Evolutionary conservation across 2,329 filamentous ascomycete species (phyloP).

Genomic region (Chaetomium strumarium): DNA sequence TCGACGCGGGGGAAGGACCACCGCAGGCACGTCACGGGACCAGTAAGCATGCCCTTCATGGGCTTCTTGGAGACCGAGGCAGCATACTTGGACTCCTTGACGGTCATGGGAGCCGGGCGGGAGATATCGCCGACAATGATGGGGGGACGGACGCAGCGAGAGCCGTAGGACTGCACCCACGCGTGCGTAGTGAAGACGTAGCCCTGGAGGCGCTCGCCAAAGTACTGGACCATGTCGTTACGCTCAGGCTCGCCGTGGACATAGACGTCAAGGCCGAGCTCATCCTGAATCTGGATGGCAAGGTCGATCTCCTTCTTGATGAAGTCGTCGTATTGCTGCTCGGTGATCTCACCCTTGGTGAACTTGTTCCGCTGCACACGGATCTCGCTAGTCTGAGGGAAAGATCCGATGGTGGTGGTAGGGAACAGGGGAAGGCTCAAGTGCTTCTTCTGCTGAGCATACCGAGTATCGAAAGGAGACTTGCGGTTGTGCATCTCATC

Average conservation of each 20-base stretch:
- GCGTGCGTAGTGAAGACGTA: slow-evolving; percentile 99
- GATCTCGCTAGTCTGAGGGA: slow-evolving; percentile 99
- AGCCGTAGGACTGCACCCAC: slow-evolving; percentile 97
- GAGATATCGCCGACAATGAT: slow-evolving; percentile 99
- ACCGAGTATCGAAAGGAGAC: slow-evolving; percentile 79
- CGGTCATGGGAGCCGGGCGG: slow-evolving; percentile 93
- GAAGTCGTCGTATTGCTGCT: slow-evolving; percentile 93
- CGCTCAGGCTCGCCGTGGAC: slow-evolving; percentile 99
- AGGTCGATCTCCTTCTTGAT: slow-evolving; percentile 98
- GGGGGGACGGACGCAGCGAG: slow-evolving; percentile 93
- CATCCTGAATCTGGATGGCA: slow-evolving; percentile 93
- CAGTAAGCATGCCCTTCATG: slow-evolving; percentile 99
- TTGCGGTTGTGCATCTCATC: slow-evolving; percentile 85
- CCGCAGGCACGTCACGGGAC: slow-evolving; percentile 95
- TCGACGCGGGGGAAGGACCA: slow-evolving; percentile 99
- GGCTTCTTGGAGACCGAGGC: slow-evolving; percentile 94
- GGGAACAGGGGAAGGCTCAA: slow-evolving; percentile 96
- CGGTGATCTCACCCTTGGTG: slow-evolving; percentile 95
- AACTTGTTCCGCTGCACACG: slow-evolving; percentile 95
- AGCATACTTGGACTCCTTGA: slow-evolving; percentile 99
- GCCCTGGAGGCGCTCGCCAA: slow-evolving; percentile 92
- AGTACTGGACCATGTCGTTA: slow-evolving; percentile 99
- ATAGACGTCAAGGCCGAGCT: slow-evolving; percentile 93
- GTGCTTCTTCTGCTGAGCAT: slow-evolving; percentile 81
- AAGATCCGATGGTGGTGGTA: slow-evolving; percentile 97